Evolutionary conservation across 2,329 filamentous ascomycete genomes (phyloP).

Genomic region (Aspergillus caelatus): DNA sequence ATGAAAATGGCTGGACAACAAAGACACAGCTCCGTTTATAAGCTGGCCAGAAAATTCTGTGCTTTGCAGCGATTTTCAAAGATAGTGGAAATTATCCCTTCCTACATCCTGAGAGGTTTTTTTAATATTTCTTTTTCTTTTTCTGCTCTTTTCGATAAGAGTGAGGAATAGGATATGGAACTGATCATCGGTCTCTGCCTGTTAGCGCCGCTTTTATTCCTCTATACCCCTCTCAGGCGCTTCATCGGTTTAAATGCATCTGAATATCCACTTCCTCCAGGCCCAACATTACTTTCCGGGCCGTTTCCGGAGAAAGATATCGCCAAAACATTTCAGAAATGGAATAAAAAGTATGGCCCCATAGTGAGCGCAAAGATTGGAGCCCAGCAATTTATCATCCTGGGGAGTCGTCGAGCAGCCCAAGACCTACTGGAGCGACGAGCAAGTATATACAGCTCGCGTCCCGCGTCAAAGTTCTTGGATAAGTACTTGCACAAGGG

Average conservation of each 20-base stretch:
- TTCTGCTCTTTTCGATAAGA: background rate
- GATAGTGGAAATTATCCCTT: background rate
- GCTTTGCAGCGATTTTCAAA: background rate
- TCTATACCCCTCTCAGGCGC: background rate
- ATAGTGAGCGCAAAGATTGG: constrained; percentile 38
- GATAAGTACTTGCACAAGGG: constrained; percentile 36
- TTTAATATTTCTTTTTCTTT: background rate
- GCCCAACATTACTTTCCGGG: constrained; percentile 11
- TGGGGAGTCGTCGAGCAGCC: constrained; percentile 36
- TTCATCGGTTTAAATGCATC: background rate
- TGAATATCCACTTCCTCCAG: constrained; percentile 11
- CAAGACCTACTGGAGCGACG: constrained; percentile 44
- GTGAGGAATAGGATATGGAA: background rate
- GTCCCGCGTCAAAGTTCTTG: constrained; percentile 31
- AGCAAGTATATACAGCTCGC: constrained; percentile 43
- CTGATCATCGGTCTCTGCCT: background rate
- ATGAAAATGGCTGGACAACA: background rate
- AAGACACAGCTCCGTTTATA: background rate
- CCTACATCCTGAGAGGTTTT: background rate
- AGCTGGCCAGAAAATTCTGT: background rate
- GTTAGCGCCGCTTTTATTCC: background rate
- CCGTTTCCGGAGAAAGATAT: constrained; percentile 8
- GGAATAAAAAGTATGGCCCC: constrained; percentile 39
- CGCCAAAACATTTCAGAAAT: constrained; percentile 24
- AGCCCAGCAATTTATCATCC: constrained; percentile 35